phyloP scores from a whole-genome alignment of 1,139 yeast species.

The Groenewaldozyma auringiensis region DNA sequence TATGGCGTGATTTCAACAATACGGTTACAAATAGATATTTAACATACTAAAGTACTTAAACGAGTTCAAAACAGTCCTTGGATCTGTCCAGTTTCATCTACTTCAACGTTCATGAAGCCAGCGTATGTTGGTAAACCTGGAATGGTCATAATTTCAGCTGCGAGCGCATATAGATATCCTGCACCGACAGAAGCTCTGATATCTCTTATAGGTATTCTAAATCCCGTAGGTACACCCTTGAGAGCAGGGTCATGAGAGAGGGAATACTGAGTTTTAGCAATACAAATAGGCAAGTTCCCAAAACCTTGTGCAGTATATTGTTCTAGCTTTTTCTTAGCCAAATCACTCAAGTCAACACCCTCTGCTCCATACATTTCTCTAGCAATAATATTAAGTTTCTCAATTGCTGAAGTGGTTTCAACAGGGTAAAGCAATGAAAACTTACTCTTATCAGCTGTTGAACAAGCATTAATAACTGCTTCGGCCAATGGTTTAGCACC shows the following conservation, averaged over 20 bases:
- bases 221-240: conserved; percentile 96
- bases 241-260: conserved; percentile 86
- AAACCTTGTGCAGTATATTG: conserved; percentile 85
- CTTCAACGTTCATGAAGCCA: conserved; percentile 96
- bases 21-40: no score
- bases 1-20: background rate
- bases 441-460: conserved; percentile 44
- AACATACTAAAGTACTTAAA: no score
- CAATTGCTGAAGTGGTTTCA: conserved; percentile 64
- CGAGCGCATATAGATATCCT: conserved; percentile 91
- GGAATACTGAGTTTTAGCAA: conserved; percentile 97
- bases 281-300: conserved; percentile 86
- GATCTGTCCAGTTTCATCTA: conserved; percentile 84
- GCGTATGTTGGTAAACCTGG: conserved; percentile 97
- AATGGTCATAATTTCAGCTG: conserved; percentile 95
- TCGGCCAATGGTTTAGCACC: conserved; percentile 88
- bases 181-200: conserved; percentile 94
- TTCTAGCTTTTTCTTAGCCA: conserved; percentile 78
- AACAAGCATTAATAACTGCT: conserved; percentile 65
- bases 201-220: conserved; percentile 89
- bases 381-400: conserved; percentile 77
- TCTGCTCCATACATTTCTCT: conserved; percentile 92
- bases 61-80: conserved; percentile 72
- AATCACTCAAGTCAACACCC: conserved; percentile 77
- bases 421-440: conserved; percentile 71